Evolutionary conservation across 2,329 filamentous ascomycete genomes (phyloP), one percentile per base, ranked within the genome.

Genomic region (Cyanodermella asteris): DNA sequence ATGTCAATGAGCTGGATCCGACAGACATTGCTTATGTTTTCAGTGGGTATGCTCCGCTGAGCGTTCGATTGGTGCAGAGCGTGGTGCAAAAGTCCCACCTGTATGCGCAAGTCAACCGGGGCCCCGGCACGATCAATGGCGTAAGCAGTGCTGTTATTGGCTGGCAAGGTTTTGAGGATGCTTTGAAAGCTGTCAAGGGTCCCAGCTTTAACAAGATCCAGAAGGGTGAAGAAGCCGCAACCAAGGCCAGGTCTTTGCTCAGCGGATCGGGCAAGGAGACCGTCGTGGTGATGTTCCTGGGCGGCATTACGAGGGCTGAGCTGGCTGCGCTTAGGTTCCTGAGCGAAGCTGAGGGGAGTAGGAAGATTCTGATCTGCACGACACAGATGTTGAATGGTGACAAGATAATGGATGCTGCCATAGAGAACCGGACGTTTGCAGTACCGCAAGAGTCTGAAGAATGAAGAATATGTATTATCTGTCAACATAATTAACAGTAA

Each of bases 21-120:
- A 77, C 87, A 39, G 87, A 97, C 39, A 72, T 94, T 32, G 75
- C 82, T n/a, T 97, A 97, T 41, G 82, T 93, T 7, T 97, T 94
- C 50, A 91, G 78, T 34, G 90, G 87, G 26, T 97, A 94, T 43
- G 87, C 90, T 4, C 90, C 87, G 0, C 61, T 97, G 8, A 91
- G 78, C 22, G 66, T 94, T 27, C 72, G 87, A 10, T 64, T 97
- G 4, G 73, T 97, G 5, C 90, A 97, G 47, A 87, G 78, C 43
- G 65, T 94, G 24, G 52, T 97, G 23, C 82, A 94, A 46, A 97
- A 97, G 47, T 68, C 78, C 28, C 76, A 82, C 36, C 55, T 97
- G 16, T 55, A 72, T 28, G 68, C 64, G 4, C 61, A 82, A 7
- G 70, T 66, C 26, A 70, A 66, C 36, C 73, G 74, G 16, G 62